Evolutionary conservation across 2,329 filamentous ascomycete species (phyloP).

Genomic region (Colletotrichum magnum): DNA sequence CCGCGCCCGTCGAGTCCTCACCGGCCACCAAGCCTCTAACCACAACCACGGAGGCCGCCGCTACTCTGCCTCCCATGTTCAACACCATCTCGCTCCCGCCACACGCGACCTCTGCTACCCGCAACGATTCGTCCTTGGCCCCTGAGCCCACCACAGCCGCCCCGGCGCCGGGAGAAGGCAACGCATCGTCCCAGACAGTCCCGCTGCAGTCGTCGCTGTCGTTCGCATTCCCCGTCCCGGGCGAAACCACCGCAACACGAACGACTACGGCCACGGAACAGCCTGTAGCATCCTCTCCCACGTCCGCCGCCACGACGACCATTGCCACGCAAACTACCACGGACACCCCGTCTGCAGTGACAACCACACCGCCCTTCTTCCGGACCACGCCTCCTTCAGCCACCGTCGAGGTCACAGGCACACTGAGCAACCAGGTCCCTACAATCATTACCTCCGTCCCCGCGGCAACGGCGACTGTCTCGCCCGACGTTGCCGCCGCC

Average conservation of each 20-base stretch:
- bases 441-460: constrained; percentile 55
- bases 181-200: constrained; percentile 5
- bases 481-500: constrained; percentile 56
- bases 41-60: neutral
- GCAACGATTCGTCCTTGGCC: constrained; percentile 11
- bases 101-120: constrained; percentile 8
- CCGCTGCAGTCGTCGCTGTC: constrained; percentile 27
- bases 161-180: neutral
- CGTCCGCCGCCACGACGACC: neutral
- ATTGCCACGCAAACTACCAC: neutral
- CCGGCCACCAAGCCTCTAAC: neutral
- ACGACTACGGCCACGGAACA: neutral
- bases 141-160: constrained; percentile 1
- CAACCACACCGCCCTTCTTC: neutral
- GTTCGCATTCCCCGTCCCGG: constrained; percentile 31
- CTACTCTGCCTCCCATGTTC: constrained; percentile 25
- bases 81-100: constrained; percentile 35
- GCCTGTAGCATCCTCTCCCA: constrained; percentile 2
- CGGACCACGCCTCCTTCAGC: neutral
- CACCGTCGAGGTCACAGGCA: constrained; percentile 48
- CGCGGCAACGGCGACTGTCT: constrained; percentile 56
- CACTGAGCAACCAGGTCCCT: constrained; percentile 56
- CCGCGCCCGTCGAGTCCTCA: constrained; percentile 2
- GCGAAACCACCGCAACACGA: neutral
- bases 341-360: neutral